Conservation (phyloP, 2,329 filamentous ascomycete genomes). For the Cryphonectria naterciae region DNA sequence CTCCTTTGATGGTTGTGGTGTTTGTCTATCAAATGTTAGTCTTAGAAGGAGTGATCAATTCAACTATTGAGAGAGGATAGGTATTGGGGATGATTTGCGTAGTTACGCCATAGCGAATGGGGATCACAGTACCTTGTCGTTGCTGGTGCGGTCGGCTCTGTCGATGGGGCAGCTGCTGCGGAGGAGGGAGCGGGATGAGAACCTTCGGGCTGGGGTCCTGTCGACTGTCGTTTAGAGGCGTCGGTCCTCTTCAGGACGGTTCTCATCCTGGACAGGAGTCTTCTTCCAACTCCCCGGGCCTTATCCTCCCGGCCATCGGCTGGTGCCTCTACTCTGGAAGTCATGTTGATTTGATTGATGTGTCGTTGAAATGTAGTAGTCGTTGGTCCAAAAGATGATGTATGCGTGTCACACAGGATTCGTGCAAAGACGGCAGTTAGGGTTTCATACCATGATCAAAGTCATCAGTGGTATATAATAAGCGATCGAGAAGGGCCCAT, state of each 20-base stretch:
- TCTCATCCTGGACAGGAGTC: constrained; percentile 52
- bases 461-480: neutral
- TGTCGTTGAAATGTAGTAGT: neutral
- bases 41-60: neutral
- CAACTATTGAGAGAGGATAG: too few relatives aligned
- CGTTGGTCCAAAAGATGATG: neutral
- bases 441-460: constrained; percentile 6
- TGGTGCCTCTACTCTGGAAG: constrained; percentile 46
- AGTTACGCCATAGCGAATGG: neutral
- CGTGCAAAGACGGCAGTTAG: neutral
- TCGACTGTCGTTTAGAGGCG: constrained; percentile 35
- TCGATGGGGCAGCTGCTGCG: neutral
- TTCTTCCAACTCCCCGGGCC: constrained; percentile 52
- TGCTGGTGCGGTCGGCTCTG: constrained; percentile 1
- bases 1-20: constrained; percentile 14
- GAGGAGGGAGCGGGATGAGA: neutral
- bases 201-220: constrained; percentile 13
- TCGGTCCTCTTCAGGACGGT: constrained; percentile 54
- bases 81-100: neutral
- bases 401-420: constrained; percentile 2
- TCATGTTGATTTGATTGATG: constrained; percentile 41
- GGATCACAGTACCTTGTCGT: constrained; percentile 19
- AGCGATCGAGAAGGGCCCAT: neutral
- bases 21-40: constrained; percentile 20
- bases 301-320: constrained; percentile 44